Percentiles rank a stretch among this genome's conserved stretches.
These are phyloP conservation scores for Eucalyptus marginata DNA, from an alignment of 345 rosid species.

Conservation along the genomic window DNA sequence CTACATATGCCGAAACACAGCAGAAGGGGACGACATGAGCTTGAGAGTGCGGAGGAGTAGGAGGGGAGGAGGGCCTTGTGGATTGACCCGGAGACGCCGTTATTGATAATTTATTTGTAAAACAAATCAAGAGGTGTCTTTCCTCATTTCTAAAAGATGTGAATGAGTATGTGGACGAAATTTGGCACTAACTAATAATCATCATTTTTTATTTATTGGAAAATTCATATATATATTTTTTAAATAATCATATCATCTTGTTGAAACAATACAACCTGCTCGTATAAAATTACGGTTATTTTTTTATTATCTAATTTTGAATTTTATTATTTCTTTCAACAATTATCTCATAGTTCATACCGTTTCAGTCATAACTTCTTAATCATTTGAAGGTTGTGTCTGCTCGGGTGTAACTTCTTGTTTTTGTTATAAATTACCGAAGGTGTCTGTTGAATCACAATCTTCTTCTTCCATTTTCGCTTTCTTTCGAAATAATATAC, in stretches of 20 bases:
- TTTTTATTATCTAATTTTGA: too few relatives aligned
- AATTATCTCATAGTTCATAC: accelerated
- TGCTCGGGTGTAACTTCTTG: accelerated
- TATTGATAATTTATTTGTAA: too few relatives aligned
- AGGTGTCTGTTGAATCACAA: accelerated
- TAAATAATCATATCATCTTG: accelerated
- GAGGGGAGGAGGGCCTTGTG: too few relatives aligned
- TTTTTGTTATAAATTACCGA: too few relatives aligned
- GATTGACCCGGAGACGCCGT: accelerated
- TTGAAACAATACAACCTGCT: accelerated
- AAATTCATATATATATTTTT: too few relatives aligned
- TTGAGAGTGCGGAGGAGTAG: accelerated
- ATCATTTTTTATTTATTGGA: too few relatives aligned
- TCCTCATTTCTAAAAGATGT: accelerated
- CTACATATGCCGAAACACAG: too few relatives aligned
- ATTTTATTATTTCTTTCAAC: too few relatives aligned
- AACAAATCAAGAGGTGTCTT: accelerated
- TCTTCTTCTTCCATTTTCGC: too few relatives aligned
- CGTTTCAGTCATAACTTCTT: accelerated
- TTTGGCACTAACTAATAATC: accelerated
- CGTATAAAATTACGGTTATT: accelerated
- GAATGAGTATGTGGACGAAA: accelerated
- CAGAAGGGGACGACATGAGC: too few relatives aligned
- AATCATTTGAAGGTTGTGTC: too few relatives aligned
- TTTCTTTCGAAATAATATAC: accelerated